Base-by-base conservation (phyloP, 2,329 filamentous ascomycete species). In the Paecilomyces sp. region DNA sequence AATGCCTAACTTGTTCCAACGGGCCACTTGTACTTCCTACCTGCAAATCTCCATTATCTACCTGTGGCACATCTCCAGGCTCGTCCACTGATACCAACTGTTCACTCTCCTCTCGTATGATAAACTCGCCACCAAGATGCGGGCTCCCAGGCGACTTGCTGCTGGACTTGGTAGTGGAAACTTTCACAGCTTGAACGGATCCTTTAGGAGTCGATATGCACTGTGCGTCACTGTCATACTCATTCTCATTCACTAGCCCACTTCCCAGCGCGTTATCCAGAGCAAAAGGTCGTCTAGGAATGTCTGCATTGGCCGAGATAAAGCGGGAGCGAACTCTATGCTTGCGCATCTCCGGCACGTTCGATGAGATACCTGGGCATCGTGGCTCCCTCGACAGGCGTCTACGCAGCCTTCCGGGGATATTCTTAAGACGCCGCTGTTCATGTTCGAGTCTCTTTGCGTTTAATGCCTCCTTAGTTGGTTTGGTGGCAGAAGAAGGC, bases 221-320 rank as follows among this genome's bases (percentile, higher is more conserved):
- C 33, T 73, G 74, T 11, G 75, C 75, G 66, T 78, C 75, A 55
- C 75, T 77, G 59, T 78, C 75, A 60, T 78, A 77, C 7, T 68
- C 73, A 58, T 66, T 67, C 36, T 75, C 75, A 36, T 71, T 77
- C 63, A 71, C 69, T 59, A 75, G 61, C 56, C 72, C 75, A 57
- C 70, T 70, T 50, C 68, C 71, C 34, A 70, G 56, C 24, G 60
- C 54, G n/a, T 67, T 66, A 28, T 61, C 57, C 7, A 69, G 58
- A 9, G 60, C 55, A 54, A 2, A 50, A 57, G 13, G 33, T 18
- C 18, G 63, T 67, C 6, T 1, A 58, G 30, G 31, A 15, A 3
- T 60, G 55, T 36, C 62, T 66, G 25, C 63, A 67, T 41, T 64
- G 33, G 56, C 58, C 65, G 58, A 61, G 50, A 8, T 61, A 47